Evolutionary conservation across 495 filamentous ascomycete genomes (phyloP).

Genomic region (Clavariopsis aquatica): DNA sequence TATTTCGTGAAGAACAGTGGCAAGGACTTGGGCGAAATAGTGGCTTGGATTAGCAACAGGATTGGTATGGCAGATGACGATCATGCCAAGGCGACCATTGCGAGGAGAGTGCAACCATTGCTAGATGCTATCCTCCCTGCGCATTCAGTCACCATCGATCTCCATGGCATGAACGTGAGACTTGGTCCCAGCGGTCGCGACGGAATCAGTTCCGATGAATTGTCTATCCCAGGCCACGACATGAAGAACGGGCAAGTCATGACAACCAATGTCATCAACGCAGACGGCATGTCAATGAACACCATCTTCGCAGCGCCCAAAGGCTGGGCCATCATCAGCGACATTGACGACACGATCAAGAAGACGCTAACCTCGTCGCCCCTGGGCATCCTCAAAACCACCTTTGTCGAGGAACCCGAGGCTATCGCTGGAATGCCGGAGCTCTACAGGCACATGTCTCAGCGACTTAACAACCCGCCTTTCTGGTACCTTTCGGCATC

Average conservation of each 20-base stretch:
- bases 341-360: slow-evolving; percentile 97
- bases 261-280: slow-evolving; percentile 50
- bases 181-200: slow-evolving; percentile 70
- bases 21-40: slow-evolving; percentile 62
- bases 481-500: slow-evolving; percentile 96
- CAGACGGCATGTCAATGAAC: slow-evolving; percentile 50
- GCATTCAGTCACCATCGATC: slow-evolving; percentile 60
- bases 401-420: slow-evolving; percentile 72
- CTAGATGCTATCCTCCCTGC: slow-evolving; percentile 72
- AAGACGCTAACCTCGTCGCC: slow-evolving; percentile 77
- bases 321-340: slow-evolving; percentile 87
- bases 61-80: slow-evolving; percentile 66
- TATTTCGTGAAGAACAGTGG: slow-evolving; percentile 73
- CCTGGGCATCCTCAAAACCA: slow-evolving; percentile 76
- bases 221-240: slow-evolving; percentile 45
- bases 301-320: slow-evolving; percentile 74
- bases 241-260: slow-evolving; percentile 35
- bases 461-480: slow-evolving; percentile 59
- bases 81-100: slow-evolving; percentile 65
- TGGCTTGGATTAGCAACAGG: slow-evolving; percentile 69
- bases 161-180: slow-evolving; percentile 47
- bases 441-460: slow-evolving; percentile 67
- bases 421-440: slow-evolving; percentile 81
- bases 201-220: slow-evolving; percentile 66
- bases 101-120: slow-evolving; percentile 71